Base-by-base conservation (phyloP, 768 basidiomycete genomes). In the Sporobolomyces pararoseus region DNA sequence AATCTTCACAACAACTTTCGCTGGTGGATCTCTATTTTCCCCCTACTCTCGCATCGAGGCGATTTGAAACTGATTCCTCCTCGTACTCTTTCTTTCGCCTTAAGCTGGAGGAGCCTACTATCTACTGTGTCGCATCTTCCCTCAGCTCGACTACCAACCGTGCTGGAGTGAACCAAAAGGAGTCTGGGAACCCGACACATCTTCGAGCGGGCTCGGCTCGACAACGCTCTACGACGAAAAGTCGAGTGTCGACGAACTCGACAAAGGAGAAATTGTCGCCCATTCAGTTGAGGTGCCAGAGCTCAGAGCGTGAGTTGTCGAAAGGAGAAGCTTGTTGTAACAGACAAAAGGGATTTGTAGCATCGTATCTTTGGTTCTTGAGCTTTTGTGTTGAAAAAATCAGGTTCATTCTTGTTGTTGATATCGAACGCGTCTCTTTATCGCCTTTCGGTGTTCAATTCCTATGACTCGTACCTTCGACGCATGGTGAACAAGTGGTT, bases 91-190 rank as follows among this genome's bases (percentile, higher is more conserved):
- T 42, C n/a, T n/a, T n/a, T n/a, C n/a, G n/a, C 54, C 19, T 7
- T 6, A 39, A 59, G 54, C 68, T 19, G 68, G 47, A 31, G 54
- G 23, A 35, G 3, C 39, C 12, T 69, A 69, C 55, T 63, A n/a
- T 29, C 2, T 51, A 27, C 37, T 63, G 23, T 52, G 39, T 39
- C 0, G 17, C 12, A 9, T 59, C 23, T 69, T 32, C 54, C 68
- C 68, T 4, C 61, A 57, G 35, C 23, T 52, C 32, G 57, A 58
- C 37, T 4, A 19, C 3, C 54, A 57, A 19, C 10, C 2, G 1
- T 9, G 7, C 16, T 69, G 68, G 68, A 42, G 25, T 25, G 68
- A 69, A 55, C 68, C 68, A 16, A 51, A 59, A 14, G 68, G 62
- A 9, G 25, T 37, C 5, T 69, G 49, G 44, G 50, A 59, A 21